Conservation (phyloP, 2,329 filamentous ascomycete species). For the Colletotrichum liriopes region DNA sequence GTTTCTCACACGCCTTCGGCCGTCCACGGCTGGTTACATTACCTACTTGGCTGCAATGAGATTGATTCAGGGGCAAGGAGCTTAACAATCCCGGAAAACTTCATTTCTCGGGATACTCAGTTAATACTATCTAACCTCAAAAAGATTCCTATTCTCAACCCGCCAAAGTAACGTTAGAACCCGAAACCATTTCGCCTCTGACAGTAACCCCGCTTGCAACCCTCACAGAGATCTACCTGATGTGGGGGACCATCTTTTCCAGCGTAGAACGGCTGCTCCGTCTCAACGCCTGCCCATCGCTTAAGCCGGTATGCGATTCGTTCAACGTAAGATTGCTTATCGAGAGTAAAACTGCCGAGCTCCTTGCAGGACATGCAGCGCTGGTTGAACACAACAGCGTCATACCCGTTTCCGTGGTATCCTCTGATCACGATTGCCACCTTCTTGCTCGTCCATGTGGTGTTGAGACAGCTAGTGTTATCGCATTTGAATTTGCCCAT, state of each 20-base stretch:
- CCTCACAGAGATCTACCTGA: slow-evolving; percentile 51
- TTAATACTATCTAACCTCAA: too few species aligned
- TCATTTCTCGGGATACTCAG: too few species aligned
- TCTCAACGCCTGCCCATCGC: slow-evolving; percentile 52
- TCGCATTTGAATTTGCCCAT: slow-evolving; percentile 54
- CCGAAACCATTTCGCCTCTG: slow-evolving; percentile 20
- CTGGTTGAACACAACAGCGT: slow-evolving; percentile 56
- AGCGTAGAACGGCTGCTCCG: slow-evolving; percentile 35
- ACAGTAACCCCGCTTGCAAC: slow-evolving; percentile 54
- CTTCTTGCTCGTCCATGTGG: slow-evolving; percentile 52
- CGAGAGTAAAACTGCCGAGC: slow-evolving; percentile 48
- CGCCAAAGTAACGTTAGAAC: not conserved
- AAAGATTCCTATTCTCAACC: too few species aligned
- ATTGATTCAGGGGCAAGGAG: too few species aligned
- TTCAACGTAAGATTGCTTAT: slow-evolving; percentile 53
- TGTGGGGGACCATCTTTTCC: slow-evolving; percentile 46
- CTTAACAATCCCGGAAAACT: too few species aligned
- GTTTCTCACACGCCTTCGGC: too few species aligned
- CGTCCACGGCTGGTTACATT: too few species aligned
- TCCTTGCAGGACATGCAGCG: slow-evolving; percentile 51
- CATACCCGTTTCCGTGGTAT: slow-evolving; percentile 51
- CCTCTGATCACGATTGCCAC: slow-evolving; percentile 54
- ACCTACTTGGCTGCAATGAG: too few species aligned
- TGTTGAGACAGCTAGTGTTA: slow-evolving; percentile 46
- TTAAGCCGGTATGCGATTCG: slow-evolving; percentile 55